Evolutionary conservation across 2,329 filamentous ascomycete genomes (phyloP), one percentile per base, ranked within the genome.

Genomic region (Ceratocystis diversiconidia): DNA sequence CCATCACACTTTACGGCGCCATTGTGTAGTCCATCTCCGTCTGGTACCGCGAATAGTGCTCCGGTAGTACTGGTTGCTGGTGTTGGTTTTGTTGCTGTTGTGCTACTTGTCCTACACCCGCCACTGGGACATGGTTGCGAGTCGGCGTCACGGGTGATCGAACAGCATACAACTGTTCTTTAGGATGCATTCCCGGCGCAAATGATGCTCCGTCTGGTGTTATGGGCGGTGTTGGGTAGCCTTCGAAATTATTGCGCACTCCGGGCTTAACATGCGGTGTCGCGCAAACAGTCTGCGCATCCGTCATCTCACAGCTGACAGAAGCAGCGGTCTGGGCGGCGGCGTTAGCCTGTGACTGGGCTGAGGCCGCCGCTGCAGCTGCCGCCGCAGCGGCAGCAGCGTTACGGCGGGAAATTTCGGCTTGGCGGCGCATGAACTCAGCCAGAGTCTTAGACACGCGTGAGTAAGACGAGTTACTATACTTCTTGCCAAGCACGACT

Each of bases 161-260:
- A 25, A 80, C 79, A 19, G 80, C 78, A 36, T 63, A 63, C 1
- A 79, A 64, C 28, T 75, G 73, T 69, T 81, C 80, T 2, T 82
- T 80, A 71, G 80, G 80, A 62, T 74, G 73, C 71, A 75, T 74
- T 61, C 76, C 74, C 61, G 76, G 75, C 36, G 74, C 77, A 64
- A 85, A 85, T 70, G 77, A 79, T 63, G 82, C 79, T 6, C 84
- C 83, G 68, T 92, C 89, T 3, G 90, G 90, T 0, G 90, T 94
- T 73, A 94, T 92, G 1, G 90, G 90, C 30, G 90, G 90, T 17
- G 90, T 94, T 70, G 92, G 82, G 75, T 91, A 91, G 66, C 89
- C 90, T 70, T 90, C 82, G 46, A 85, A 83, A 69, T 85, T 81
- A 63, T 82, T 77, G 36, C 66, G 62, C n/a, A 78, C 76, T 63